Conservation (phyloP, 2,329 filamentous ascomycete genomes). For the Pyrenophora tritici-repentis region DNA sequence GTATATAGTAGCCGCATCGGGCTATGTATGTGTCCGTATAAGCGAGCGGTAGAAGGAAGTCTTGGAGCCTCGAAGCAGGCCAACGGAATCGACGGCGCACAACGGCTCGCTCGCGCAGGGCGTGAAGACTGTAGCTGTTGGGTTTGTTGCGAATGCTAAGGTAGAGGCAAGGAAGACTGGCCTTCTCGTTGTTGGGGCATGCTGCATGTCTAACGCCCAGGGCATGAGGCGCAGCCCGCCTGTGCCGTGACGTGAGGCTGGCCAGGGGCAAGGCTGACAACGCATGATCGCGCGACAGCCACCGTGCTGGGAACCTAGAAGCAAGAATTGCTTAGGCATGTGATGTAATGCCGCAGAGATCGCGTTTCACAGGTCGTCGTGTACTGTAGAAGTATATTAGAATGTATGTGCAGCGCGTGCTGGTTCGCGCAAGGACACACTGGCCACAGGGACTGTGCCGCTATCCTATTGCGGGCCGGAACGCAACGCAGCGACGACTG, state of each 20-base stretch:
- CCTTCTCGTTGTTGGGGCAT: slow-evolving; percentile 5
- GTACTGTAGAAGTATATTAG: neutral
- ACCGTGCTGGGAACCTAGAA: slow-evolving; percentile 1
- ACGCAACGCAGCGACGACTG: neutral
- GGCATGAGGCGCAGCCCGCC: slow-evolving; percentile 18
- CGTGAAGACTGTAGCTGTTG: slow-evolving; percentile 5
- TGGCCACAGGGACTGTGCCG: too few species aligned
- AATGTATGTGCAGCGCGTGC: neutral
- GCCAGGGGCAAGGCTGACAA: slow-evolving; percentile 15
- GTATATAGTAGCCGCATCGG: too few species aligned
- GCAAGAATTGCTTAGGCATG: neutral
- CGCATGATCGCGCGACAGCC: slow-evolving; percentile 10
- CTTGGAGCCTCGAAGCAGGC: slow-evolving; percentile 12
- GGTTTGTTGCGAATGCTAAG: too few species aligned
- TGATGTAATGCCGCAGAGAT: too few species aligned
- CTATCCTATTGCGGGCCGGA: too few species aligned
- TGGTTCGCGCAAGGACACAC: slow-evolving; percentile 2
- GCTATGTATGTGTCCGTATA: slow-evolving; percentile 6
- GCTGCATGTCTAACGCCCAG: slow-evolving; percentile 8
- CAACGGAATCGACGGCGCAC: too few species aligned
- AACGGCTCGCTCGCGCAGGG: slow-evolving; percentile 7
- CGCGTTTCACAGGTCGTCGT: neutral
- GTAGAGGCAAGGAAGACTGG: slow-evolving; percentile 9
- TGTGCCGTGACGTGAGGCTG: too few species aligned
- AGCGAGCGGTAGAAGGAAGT: slow-evolving; percentile 9